Percentiles rank a stretch among this genome's conserved stretches.
Evolutionary conservation across 2,329 filamentous ascomycete genomes (phyloP).

Genomic region (Fusarium sororula): DNA sequence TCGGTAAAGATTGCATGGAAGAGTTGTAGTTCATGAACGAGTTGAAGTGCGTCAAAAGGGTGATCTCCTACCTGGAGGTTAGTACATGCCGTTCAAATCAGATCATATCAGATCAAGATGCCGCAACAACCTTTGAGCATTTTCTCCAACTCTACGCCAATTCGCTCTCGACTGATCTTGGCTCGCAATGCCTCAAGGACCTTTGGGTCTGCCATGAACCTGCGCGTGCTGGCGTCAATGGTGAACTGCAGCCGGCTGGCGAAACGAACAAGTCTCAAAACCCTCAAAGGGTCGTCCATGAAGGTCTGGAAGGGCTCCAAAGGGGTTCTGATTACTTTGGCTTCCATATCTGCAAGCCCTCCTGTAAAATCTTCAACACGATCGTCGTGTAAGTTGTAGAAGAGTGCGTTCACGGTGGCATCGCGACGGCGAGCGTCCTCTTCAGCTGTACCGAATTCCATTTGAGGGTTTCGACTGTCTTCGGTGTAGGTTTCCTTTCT

Average conservation of each 20-base stretch:
- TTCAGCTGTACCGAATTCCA: constrained; percentile 92
- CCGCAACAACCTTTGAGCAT: constrained; percentile 74
- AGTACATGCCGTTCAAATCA: background rate
- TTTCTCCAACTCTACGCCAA: constrained; percentile 89
- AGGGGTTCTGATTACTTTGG: constrained; percentile 81
- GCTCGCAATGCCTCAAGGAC: constrained; percentile 81
- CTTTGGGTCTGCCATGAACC: constrained; percentile 79
- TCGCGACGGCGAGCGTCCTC: constrained; percentile 92
- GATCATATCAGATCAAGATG: background rate
- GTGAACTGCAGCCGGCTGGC: constrained; percentile 83
- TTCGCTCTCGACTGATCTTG: constrained; percentile 92
- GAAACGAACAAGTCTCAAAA: constrained; percentile 88
- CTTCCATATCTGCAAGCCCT: constrained; percentile 78
- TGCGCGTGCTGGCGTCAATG: constrained; percentile 75
- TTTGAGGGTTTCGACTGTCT: constrained; percentile 88
- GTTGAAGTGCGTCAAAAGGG: constrained; percentile 67
- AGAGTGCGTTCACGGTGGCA: constrained; percentile 93
- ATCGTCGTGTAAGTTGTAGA: constrained; percentile 88
- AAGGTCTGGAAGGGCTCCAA: constrained; percentile 91
- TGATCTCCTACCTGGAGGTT: constrained; percentile 58
- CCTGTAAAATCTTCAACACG: constrained; percentile 86
- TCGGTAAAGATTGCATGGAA: constrained; percentile 80
- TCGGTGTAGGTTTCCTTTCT: constrained; percentile 90
- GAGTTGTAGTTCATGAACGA: constrained; percentile 73
- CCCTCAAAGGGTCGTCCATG: constrained; percentile 88